A percentile compares a stretch with the other conserved stretches of the same genome.
Evolutionary conservation across 2,329 filamentous ascomycete species (phyloP).

Genomic region (Colletotrichum sp.): DNA sequence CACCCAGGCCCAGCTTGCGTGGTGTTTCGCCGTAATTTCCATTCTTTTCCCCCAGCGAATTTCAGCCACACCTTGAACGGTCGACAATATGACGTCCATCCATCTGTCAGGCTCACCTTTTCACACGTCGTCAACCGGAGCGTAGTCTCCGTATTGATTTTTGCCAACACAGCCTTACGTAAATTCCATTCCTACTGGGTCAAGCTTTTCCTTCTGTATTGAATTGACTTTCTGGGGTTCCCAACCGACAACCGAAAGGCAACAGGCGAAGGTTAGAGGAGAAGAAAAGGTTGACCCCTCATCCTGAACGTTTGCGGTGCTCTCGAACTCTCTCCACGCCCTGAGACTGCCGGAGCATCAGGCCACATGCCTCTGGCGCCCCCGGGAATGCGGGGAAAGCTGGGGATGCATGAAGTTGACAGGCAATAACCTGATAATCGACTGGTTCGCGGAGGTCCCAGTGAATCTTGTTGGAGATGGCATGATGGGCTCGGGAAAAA

Average conservation of each 20-base stretch:
- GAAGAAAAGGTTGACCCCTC: not conserved
- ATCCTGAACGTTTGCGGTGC: not conserved
- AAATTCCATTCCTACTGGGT: not conserved
- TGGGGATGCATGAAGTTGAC: not conserved
- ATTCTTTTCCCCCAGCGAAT: not conserved
- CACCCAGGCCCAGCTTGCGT: constrained; percentile 1
- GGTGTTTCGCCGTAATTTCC: not conserved
- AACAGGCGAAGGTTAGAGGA: not conserved
- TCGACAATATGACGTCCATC: constrained; percentile 1
- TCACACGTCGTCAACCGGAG: not conserved
- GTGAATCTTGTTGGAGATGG: not conserved
- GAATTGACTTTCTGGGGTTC: constrained; percentile 3
- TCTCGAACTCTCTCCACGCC: constrained; percentile 2
- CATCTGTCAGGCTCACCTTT: not conserved
- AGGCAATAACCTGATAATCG: not conserved
- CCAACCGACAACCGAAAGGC: not conserved
- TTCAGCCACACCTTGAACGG: constrained; percentile 1
- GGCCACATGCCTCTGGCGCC: not conserved
- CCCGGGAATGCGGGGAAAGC: constrained; percentile 13
- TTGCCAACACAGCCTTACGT: not conserved
- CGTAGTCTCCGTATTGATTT: not conserved
- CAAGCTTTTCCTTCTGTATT: not conserved
- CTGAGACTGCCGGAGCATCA: constrained; percentile 17
- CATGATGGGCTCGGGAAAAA: not conserved
- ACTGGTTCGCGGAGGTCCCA: not conserved